Conservation (phyloP, 176 grass and related monocot species). For the Zoysia japonica region DNA sequence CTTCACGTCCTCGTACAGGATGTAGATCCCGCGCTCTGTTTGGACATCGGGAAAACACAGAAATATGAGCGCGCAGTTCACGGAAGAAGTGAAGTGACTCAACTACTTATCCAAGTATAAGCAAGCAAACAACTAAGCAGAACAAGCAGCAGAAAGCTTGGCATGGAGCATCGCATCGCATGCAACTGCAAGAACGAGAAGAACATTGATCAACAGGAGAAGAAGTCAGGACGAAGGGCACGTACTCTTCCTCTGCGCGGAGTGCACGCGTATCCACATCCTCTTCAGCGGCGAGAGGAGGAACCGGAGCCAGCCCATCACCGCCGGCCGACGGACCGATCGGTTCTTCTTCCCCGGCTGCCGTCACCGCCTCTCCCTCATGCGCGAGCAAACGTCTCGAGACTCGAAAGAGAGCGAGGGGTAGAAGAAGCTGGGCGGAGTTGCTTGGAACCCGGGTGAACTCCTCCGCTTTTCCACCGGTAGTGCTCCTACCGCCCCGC, state of each 20-base stretch:
- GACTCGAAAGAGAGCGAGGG: not conserved
- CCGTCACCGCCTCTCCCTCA: slow-evolving; percentile 16
- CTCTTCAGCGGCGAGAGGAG: slow-evolving; percentile 83
- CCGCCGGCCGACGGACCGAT: not conserved
- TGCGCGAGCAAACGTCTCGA: slow-evolving; percentile 30
- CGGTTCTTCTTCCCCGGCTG: not conserved
- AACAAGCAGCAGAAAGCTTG: not conserved
- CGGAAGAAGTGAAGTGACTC: not conserved
- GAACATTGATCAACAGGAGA: not conserved
- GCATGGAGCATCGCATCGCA: not conserved
- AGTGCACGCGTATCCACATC: slow-evolving; percentile 90
- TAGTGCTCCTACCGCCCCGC: slow-evolving; percentile 44
- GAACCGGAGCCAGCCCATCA: slow-evolving; percentile 78
- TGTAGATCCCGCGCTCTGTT: slow-evolving; percentile 82
- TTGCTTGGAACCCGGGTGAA: slow-evolving; percentile 64
- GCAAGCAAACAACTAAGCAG: not conserved
- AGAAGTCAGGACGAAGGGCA: not conserved
- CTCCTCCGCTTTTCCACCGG: slow-evolving; percentile 39
- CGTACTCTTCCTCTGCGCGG: slow-evolving; percentile 75
- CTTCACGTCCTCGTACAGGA: slow-evolving; percentile 97
- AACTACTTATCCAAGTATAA: no score
- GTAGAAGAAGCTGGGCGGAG: not conserved
- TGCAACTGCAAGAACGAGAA: not conserved
- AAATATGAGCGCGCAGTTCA: not conserved
- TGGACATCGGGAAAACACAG: not conserved